Percentiles rank a stretch among this genome's conserved stretches.
phyloP scores from a whole-genome alignment of 1,284 basidiomycete species.

The Cryptococcus floricola region DNA sequence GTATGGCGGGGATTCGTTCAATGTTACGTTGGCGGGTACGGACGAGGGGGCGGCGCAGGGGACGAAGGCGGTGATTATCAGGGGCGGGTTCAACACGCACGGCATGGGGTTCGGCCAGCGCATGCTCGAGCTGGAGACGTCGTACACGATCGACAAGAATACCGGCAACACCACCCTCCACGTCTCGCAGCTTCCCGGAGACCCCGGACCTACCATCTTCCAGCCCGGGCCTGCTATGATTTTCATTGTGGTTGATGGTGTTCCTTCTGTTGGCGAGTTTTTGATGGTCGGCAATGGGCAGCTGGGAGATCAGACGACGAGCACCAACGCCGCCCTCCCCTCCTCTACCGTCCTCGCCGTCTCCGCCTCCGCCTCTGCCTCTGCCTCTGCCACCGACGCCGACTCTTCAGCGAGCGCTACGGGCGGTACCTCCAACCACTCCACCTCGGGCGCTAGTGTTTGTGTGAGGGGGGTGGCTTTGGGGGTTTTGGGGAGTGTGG shows the following conservation, averaged over 20 bases:
- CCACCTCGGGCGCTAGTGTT: not conserved
- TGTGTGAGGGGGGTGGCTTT: too few relatives aligned
- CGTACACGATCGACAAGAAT: slow-evolving; percentile 74
- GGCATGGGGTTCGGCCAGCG: slow-evolving; percentile 63
- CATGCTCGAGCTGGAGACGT: slow-evolving; percentile 65
- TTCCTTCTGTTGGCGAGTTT: slow-evolving; percentile 71
- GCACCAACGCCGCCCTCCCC: slow-evolving; percentile 58
- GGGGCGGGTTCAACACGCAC: slow-evolving; percentile 91
- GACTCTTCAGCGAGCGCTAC: not conserved
- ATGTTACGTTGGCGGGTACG: slow-evolving; percentile 60
- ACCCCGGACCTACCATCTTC: slow-evolving; percentile 65
- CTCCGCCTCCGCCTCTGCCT: not conserved
- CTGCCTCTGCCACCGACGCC: slow-evolving; percentile 1
- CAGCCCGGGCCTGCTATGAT: slow-evolving; percentile 80
- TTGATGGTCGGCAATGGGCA: slow-evolving; percentile 74
- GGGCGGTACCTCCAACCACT: not conserved
- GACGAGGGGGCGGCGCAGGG: slow-evolving; percentile 49
- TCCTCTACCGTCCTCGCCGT: slow-evolving; percentile 21
- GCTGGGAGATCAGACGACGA: slow-evolving; percentile 64
- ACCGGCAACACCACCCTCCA: slow-evolving; percentile 66
- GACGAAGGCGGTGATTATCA: slow-evolving; percentile 70
- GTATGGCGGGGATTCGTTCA: slow-evolving; percentile 77
- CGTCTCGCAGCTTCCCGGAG: slow-evolving; percentile 73
- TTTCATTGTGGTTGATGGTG: slow-evolving; percentile 74
- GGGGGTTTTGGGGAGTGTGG: not conserved